These are phyloP conservation scores for Coelastrella sp. DNA, from an alignment of 139 green algal genomes.

Conservation along the genomic window DNA sequence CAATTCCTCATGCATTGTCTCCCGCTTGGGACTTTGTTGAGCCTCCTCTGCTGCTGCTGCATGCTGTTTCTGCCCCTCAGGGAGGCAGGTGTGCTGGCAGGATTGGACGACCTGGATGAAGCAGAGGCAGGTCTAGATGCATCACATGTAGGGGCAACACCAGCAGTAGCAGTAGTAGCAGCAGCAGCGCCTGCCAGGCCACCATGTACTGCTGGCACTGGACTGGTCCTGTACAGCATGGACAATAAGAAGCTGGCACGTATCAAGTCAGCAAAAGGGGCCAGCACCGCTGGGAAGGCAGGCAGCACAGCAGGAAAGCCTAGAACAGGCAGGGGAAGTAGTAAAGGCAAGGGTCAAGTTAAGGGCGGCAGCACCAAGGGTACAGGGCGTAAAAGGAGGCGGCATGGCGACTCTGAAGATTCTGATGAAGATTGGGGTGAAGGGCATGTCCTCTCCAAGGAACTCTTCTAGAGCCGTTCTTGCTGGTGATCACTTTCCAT, in stretches of 20 bases:
- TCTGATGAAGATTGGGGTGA: constrained; percentile 14
- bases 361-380: background rate
- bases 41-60: background rate
- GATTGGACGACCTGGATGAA: background rate
- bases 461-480: background rate
- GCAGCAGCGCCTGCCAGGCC: background rate
- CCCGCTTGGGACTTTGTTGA: no score
- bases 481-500: no score
- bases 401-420: background rate
- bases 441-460: background rate
- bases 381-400: background rate
- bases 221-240: constrained; percentile 37
- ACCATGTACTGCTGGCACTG: background rate
- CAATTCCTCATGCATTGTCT: no score
- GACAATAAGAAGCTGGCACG: background rate
- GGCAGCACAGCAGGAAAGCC: background rate
- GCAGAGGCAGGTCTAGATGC: background rate
- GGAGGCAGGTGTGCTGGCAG: constrained; percentile 30
- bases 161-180: background rate
- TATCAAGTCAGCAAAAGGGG: background rate
- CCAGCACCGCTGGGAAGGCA: constrained; percentile 17
- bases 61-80: background rate
- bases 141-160: background rate
- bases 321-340: background rate
- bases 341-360: background rate